Evolutionary conservation across 2,329 filamentous ascomycete genomes (phyloP).

Genomic region (Pochonia chlamydosporia): DNA sequence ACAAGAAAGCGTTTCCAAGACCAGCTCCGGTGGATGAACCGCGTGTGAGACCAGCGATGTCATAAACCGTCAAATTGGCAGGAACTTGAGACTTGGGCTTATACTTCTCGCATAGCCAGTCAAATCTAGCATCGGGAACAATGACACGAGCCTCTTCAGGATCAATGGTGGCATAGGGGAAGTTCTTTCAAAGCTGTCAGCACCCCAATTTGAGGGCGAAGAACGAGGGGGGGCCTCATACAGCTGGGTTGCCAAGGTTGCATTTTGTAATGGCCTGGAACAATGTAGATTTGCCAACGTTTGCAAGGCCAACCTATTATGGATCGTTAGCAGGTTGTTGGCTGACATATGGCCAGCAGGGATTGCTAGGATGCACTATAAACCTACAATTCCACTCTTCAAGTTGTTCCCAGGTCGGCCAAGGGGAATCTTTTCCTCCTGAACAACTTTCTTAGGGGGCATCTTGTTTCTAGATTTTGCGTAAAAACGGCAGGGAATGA

Average conservation of each 20-base stretch:
- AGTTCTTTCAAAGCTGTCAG: conserved; percentile 64
- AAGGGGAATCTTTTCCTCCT: conserved; percentile 94
- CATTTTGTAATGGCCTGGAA: conserved; percentile 99
- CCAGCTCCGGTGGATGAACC: conserved; percentile 96
- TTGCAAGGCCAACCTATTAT: conserved; percentile 86
- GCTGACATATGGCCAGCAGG: neutral
- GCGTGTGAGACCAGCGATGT: conserved; percentile 93
- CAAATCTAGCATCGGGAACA: conserved; percentile 91
- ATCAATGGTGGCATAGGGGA: conserved; percentile 98
- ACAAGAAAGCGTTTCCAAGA: conserved; percentile 96
- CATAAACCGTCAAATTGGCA: conserved; percentile 95
- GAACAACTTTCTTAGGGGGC: conserved; percentile 88
- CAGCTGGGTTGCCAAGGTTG: conserved; percentile 92
- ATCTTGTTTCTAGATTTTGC: conserved; percentile 67
- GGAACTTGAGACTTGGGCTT: conserved; percentile 97
- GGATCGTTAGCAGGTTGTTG: conserved; percentile 3
- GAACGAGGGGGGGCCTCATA: conserved; percentile 42
- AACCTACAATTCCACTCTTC: conserved; percentile 94
- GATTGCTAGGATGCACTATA: conserved; percentile 1
- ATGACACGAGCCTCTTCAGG: conserved; percentile 97
- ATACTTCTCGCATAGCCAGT: conserved; percentile 95
- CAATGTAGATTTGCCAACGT: conserved; percentile 98
- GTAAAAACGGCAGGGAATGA: conserved; percentile 49
- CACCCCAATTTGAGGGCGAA: conserved; percentile 29
- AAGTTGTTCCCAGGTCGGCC: conserved; percentile 95